phyloP scores from a whole-genome alignment of 768 basidiomycete genomes.

The Mycena venus region DNA sequence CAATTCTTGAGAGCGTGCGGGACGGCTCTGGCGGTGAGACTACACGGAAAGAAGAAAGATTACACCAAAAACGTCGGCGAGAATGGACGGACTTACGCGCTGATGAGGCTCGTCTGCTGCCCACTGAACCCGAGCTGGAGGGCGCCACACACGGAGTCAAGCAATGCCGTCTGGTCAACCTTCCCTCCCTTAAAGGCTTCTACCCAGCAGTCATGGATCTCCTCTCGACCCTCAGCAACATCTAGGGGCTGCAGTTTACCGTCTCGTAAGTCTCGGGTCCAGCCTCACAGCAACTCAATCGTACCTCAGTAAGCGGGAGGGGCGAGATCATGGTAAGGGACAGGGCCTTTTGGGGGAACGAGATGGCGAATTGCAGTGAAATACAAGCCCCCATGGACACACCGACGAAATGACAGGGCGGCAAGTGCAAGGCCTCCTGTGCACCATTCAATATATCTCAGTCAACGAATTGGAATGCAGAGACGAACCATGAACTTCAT shows the following conservation, averaged over 20 bases:
- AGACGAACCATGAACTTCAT: constrained; percentile 46
- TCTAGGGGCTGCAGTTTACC: constrained; percentile 41
- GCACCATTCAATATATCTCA: neutral
- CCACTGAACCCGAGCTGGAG: constrained; percentile 33
- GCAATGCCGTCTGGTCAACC: constrained; percentile 30
- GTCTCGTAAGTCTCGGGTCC: neutral
- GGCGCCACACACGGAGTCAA: constrained; percentile 30
- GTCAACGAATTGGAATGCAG: neutral
- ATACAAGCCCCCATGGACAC: constrained; percentile 50
- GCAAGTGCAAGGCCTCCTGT: constrained; percentile 48
- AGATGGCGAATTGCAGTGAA: constrained; percentile 48
- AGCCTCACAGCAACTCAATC: neutral
- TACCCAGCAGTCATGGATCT: constrained; percentile 43
- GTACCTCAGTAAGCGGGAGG: constrained; percentile 48
- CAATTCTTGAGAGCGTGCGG: constrained; percentile 32
- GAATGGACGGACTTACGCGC: constrained; percentile 14
- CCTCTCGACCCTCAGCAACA: constrained; percentile 42
- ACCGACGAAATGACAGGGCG: constrained; percentile 52
- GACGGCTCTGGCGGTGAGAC: constrained; percentile 22
- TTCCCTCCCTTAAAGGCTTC: constrained; percentile 29
- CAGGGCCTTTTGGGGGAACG: constrained; percentile 45
- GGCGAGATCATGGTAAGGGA: constrained; percentile 55
- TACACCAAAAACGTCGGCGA: neutral
- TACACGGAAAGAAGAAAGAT: neutral
- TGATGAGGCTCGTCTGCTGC: constrained; percentile 27